These are phyloP conservation scores for Claviceps fusiformis DNA, from an alignment of 2,329 filamentous ascomycete species.

Conservation along the genomic window DNA sequence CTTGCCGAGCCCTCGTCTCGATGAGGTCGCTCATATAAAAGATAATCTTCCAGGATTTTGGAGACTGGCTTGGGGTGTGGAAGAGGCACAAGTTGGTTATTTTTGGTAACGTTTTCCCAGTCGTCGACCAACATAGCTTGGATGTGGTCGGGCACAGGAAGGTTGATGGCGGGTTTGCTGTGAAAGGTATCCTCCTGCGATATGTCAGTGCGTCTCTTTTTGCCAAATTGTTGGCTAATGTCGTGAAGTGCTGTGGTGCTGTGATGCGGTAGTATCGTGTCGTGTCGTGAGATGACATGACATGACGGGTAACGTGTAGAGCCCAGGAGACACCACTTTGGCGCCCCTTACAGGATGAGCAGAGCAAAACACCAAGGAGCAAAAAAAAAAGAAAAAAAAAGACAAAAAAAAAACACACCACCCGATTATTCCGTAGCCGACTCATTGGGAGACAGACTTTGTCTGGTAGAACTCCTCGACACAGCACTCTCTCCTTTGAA, in stretches of 20 bases:
- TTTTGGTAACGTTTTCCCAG: conserved; percentile 98
- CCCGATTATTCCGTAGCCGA: conserved; percentile 1
- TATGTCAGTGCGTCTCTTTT: neutral
- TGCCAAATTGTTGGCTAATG: neutral
- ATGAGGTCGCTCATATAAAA: conserved; percentile 53
- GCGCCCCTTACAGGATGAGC: neutral
- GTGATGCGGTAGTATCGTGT: too few relatives aligned
- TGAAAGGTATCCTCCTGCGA: conserved; percentile 77
- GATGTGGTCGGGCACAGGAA: conserved; percentile 75
- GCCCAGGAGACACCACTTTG: neutral
- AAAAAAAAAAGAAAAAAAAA: too few relatives aligned
- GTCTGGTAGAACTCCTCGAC: neutral
- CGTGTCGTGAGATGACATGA: neutral
- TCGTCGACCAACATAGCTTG: conserved; percentile 93
- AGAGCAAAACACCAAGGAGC: neutral
- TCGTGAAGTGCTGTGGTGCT: neutral
- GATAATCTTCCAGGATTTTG: conserved; percentile 69
- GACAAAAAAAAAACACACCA: neutral
- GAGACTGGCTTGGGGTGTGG: conserved; percentile 65
- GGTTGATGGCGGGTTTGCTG: conserved; percentile 68
- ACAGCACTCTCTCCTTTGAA: neutral
- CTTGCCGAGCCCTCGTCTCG: conserved; percentile 55
- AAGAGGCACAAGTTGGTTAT: conserved; percentile 74
- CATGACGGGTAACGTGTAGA: neutral
- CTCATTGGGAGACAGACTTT: neutral